These are phyloP conservation scores for Aspergillus felis DNA, from an alignment of 2,329 filamentous ascomycete species.

Conservation along the genomic window DNA sequence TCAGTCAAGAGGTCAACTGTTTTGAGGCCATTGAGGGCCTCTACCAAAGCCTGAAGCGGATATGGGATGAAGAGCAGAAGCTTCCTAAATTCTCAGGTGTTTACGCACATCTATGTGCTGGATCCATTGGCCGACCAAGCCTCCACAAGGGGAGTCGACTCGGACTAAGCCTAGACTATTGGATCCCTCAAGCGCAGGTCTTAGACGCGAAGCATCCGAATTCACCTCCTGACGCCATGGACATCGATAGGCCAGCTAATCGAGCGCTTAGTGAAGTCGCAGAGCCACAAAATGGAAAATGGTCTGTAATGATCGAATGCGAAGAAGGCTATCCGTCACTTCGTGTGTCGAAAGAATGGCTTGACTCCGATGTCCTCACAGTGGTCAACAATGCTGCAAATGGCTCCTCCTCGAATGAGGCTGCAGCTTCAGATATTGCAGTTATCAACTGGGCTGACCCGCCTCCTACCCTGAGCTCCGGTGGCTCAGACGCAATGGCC, in stretches of 20 bases:
- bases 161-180: slow-evolving; percentile 42
- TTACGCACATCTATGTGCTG: slow-evolving; percentile 40
- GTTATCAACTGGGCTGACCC: slow-evolving; percentile 40
- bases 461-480: slow-evolving; percentile 32
- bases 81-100: slow-evolving; percentile 25
- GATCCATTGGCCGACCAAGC: slow-evolving; percentile 39
- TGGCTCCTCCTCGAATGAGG: slow-evolving; percentile 19
- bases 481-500: slow-evolving; percentile 33
- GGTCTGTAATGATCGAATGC: slow-evolving; percentile 41
- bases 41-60: slow-evolving; percentile 38
- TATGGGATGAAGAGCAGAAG: slow-evolving; percentile 42
- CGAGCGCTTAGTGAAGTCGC: slow-evolving; percentile 14
- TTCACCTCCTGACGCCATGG: slow-evolving; percentile 29
- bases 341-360: slow-evolving; percentile 43
- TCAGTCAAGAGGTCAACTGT: slow-evolving; percentile 44
- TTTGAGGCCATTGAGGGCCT: slow-evolving; percentile 45
- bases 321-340: slow-evolving; percentile 44
- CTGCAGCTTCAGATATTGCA: slow-evolving; percentile 19
- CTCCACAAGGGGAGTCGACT: slow-evolving; percentile 38
- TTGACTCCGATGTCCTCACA: slow-evolving; percentile 34
- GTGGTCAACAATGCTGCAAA: slow-evolving; percentile 18
- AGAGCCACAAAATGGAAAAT: slow-evolving; percentile 23
- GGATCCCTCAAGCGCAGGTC: slow-evolving; percentile 35
- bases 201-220: slow-evolving; percentile 27
- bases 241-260: slow-evolving; percentile 23